phyloP scores from a whole-genome alignment of 257 asterid species.

The Penstemon davidsonii region DNA sequence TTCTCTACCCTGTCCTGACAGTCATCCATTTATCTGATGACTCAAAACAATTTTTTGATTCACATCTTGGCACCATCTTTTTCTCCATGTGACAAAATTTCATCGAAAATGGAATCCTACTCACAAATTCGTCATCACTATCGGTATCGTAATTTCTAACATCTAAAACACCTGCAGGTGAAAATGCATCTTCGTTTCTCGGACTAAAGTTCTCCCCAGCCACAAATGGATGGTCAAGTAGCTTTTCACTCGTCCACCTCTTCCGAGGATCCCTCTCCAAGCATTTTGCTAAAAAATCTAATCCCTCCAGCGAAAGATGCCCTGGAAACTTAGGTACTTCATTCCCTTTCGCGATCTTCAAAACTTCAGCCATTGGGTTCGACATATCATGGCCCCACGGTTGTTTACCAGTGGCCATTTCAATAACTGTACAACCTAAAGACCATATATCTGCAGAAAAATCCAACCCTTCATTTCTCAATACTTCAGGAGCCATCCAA shows the following conservation, averaged over 20 bases:
- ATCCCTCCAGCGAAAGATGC: constrained; percentile 42
- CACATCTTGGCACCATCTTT: neutral
- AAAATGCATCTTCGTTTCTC: constrained; percentile 1
- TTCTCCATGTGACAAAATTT: constrained; percentile 25
- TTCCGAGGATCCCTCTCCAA: constrained; percentile 42
- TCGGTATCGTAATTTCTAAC: constrained; percentile 34
- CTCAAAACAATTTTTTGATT: constrained; percentile 17
- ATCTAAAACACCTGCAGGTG: constrained; percentile 58
- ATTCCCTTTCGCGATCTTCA: constrained; percentile 45
- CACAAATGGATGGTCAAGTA: constrained; percentile 55
- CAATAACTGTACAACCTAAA: constrained; percentile 64
- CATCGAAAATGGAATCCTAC: constrained; percentile 28
- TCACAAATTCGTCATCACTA: constrained; percentile 19
- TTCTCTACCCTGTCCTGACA: constrained; percentile 42
- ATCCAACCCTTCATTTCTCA: constrained; percentile 38
- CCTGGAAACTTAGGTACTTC: constrained; percentile 45
- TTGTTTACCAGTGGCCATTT: constrained; percentile 59
- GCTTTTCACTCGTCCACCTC: constrained; percentile 44
- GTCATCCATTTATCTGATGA: constrained; percentile 54
- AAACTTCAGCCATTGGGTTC: constrained; percentile 41
- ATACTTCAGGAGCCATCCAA: constrained; percentile 73
- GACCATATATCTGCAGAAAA: constrained; percentile 65
- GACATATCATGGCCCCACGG: constrained; percentile 43
- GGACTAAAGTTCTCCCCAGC: neutral
- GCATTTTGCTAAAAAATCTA: constrained; percentile 54